Evolutionary conservation across 495 filamentous ascomycete species (phyloP).

Genomic region (Wilcoxina mikolae): DNA sequence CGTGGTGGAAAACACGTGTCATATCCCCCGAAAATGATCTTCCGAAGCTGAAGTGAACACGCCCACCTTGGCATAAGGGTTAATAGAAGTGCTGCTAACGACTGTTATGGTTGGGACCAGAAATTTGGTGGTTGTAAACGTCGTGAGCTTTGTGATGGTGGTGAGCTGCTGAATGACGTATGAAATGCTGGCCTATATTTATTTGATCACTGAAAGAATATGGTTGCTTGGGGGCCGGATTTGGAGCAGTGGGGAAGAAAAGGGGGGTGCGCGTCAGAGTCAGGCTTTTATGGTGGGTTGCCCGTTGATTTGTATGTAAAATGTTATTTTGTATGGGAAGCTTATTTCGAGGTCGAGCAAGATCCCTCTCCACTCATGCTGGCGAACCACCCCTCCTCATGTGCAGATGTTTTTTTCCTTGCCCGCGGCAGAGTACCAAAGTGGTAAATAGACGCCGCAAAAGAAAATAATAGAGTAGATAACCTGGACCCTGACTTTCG

Average conservation of each 20-base stretch:
- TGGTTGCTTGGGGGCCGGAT: too few relatives aligned
- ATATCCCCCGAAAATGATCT: not conserved
- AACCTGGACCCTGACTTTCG: not conserved
- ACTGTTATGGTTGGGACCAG: not conserved
- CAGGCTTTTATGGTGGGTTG: too few relatives aligned
- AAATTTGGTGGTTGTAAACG: slow-evolving; percentile 1
- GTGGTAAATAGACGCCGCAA: too few relatives aligned
- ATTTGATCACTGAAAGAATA: too few relatives aligned
- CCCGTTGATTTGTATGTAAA: too few relatives aligned
- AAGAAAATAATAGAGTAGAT: not conserved
- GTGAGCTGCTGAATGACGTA: slow-evolving; percentile 7
- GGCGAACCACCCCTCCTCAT: slow-evolving; percentile 4
- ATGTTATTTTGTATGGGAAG: too few relatives aligned
- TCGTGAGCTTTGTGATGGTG: slow-evolving; percentile 1
- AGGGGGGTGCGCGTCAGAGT: too few relatives aligned
- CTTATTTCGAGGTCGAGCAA: not conserved
- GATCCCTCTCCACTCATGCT: not conserved
- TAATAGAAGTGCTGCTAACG: slow-evolving; percentile 1
- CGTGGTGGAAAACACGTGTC: slow-evolving; percentile 7
- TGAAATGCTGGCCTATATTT: not conserved
- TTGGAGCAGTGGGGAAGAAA: too few relatives aligned
- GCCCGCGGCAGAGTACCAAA: too few relatives aligned
- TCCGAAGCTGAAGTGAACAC: not conserved
- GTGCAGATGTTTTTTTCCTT: too few relatives aligned
- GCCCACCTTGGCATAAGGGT: not conserved